phyloP scores from a whole-genome alignment of 306 rosid genomes.

The Hippophae rhamnoides region DNA sequence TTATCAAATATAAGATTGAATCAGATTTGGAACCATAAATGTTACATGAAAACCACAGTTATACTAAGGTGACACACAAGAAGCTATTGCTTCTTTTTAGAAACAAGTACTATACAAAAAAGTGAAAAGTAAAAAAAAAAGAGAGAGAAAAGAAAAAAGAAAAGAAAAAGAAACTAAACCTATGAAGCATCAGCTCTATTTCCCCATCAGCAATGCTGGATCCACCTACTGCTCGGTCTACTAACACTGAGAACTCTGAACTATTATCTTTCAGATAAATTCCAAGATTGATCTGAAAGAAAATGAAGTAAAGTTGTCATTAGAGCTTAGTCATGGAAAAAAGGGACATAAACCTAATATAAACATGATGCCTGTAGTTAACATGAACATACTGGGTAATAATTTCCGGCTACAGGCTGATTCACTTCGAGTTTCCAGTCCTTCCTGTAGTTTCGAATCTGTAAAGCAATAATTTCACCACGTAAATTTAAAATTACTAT shows the following conservation, averaged over 20 bases:
- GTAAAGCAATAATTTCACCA: slow-evolving; percentile 11
- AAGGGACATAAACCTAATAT: background rate
- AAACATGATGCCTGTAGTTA: background rate
- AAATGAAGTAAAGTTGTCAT: slow-evolving; percentile 14
- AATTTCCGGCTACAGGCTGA: slow-evolving; percentile 90
- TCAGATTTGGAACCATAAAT: background rate
- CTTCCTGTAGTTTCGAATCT: slow-evolving; percentile 65
- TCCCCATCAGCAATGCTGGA: slow-evolving; percentile 74
- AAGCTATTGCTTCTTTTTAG: no score
- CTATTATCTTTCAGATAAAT: slow-evolving; percentile 48
- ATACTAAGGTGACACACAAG: no score
- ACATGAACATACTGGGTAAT: slow-evolving; percentile 60
- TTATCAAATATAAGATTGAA: background rate
- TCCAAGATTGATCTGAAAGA: slow-evolving; percentile 65
- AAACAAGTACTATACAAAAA: no score
- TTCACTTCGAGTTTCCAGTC: slow-evolving; percentile 78
- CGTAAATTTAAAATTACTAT: background rate
- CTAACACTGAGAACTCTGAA: slow-evolving; percentile 59
- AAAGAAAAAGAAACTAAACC: slow-evolving; percentile 32
- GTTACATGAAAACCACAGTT: background rate
- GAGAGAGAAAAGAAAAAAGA: slow-evolving; percentile 11
- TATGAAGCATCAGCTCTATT: slow-evolving; percentile 75
- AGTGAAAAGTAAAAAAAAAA: background rate
- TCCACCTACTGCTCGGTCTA: slow-evolving; percentile 78
- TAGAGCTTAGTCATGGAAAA: background rate